Conservation (phyloP, 2,329 filamentous ascomycete genomes). For the Didymella lethalis region DNA sequence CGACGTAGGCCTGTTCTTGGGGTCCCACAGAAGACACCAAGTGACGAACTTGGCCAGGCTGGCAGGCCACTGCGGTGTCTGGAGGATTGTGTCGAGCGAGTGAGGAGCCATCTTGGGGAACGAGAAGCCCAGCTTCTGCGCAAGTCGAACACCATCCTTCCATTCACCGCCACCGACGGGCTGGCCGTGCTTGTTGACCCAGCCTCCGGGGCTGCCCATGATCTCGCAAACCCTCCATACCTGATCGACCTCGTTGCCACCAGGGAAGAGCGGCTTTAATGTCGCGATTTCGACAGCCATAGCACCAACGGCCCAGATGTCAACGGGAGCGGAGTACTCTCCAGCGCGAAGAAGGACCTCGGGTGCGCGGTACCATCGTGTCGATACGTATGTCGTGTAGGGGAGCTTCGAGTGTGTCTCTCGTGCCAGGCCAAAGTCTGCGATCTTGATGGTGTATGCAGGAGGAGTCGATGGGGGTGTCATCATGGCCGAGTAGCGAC, state of each 20-base stretch:
- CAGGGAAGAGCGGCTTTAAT: conserved; percentile 93
- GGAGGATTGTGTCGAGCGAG: conserved; percentile 92
- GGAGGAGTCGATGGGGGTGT: conserved; percentile 95
- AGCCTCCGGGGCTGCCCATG: conserved; percentile 98
- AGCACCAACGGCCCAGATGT: conserved; percentile 97
- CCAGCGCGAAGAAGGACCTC: conserved; percentile 93
- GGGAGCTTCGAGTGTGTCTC: conserved; percentile 96
- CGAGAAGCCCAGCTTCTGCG: conserved; percentile 95
- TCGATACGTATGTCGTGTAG: conserved; percentile 98
- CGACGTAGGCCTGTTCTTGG: conserved; percentile 88
- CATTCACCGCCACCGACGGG: conserved; percentile 95
- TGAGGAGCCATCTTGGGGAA: conserved; percentile 99
- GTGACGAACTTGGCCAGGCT: conserved; percentile 93
- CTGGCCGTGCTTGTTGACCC: conserved; percentile 90
- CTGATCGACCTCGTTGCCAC: conserved; percentile 97
- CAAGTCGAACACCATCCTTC: conserved; percentile 91
- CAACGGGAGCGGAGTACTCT: conserved; percentile 95
- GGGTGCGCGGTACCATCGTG: conserved; percentile 91
- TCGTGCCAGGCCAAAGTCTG: conserved; percentile 95
- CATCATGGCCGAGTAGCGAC: conserved; percentile 89
- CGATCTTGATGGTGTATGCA: conserved; percentile 95
- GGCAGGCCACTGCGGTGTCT: conserved; percentile 87
- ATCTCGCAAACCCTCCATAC: conserved; percentile 99
- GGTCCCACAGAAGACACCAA: conserved; percentile 99
- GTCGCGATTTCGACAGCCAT: conserved; percentile 99